Percentiles rank a stretch among this genome's conserved stretches.
Conservation (phyloP, 2,329 filamentous ascomycete genomes). For the Phoma sp. region DNA sequence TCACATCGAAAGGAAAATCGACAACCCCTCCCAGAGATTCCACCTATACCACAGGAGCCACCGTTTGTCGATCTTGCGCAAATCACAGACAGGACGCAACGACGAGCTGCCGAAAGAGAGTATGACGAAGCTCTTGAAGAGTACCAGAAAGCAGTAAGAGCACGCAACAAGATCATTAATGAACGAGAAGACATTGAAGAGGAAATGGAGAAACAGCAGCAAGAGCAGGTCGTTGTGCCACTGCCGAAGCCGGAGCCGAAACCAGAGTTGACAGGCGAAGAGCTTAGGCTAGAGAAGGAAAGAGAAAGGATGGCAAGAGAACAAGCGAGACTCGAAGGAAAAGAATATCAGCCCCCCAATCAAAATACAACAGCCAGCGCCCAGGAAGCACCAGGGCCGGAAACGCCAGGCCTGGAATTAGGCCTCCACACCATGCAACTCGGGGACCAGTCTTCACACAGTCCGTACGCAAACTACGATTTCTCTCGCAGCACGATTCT, state of each 20-base stretch:
- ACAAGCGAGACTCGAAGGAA: conserved; percentile 19
- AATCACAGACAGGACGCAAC: conserved; percentile 68
- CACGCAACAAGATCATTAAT: conserved; percentile 68
- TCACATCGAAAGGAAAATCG: conserved; percentile 1
- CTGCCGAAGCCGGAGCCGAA: conserved; percentile 28
- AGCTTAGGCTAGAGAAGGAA: conserved; percentile 34
- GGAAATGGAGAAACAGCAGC: conserved; percentile 47
- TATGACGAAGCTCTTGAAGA: conserved; percentile 66
- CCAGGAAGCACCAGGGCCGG: conserved; percentile 17
- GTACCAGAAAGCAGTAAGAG: conserved; percentile 71
- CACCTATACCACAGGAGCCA: conserved; percentile 61
- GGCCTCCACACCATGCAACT: conserved; percentile 33
- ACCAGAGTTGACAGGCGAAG: conserved; percentile 25
- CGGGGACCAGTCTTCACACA: conserved; percentile 15
- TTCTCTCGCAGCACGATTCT: conserved; percentile 43
- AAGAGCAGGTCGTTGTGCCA: conserved; percentile 39
- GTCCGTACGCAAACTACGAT: conserved; percentile 36
- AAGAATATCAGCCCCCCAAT: conserved; percentile 32
- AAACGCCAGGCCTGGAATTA: conserved; percentile 24
- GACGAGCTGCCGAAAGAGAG: conserved; percentile 74
- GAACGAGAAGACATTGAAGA: conserved; percentile 67
- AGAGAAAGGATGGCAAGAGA: conserved; percentile 16
- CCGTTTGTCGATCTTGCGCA: conserved; percentile 62
- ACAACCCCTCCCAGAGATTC: conserved; percentile 54
- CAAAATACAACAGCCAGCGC: neutral